These are phyloP conservation scores for Serendipita vermifera DNA, from an alignment of 768 basidiomycete species.

Conservation along the genomic window DNA sequence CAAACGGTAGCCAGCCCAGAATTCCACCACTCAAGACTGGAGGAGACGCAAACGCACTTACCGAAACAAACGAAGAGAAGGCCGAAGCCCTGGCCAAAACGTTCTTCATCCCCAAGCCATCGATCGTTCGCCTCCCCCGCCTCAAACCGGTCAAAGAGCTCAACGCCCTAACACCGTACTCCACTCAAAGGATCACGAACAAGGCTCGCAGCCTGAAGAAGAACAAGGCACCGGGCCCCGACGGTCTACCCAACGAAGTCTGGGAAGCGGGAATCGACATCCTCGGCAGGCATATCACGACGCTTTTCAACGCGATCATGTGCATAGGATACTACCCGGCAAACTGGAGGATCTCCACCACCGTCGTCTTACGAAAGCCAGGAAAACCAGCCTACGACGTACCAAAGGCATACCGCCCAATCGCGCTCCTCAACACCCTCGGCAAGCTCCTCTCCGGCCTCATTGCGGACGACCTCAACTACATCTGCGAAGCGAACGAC, in stretches of 20 bases:
- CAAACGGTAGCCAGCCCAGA: background rate
- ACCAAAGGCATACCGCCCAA: slow-evolving; percentile 27
- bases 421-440: slow-evolving; percentile 25
- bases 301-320: slow-evolving; percentile 23
- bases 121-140: no score
- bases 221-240: slow-evolving; percentile 18
- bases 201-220: slow-evolving; percentile 14
- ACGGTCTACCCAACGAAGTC: slow-evolving; percentile 8
- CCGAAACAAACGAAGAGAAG: slow-evolving; percentile 18
- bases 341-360: slow-evolving; percentile 21
- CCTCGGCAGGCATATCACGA: background rate
- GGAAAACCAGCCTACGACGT: slow-evolving; percentile 24
- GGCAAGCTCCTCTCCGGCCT: slow-evolving; percentile 22
- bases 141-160: no score
- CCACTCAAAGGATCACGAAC: background rate
- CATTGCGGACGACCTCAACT: slow-evolving; percentile 19
- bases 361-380: slow-evolving; percentile 26
- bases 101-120: slow-evolving; percentile 20
- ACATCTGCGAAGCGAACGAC: slow-evolving; percentile 21
- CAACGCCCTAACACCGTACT: slow-evolving; percentile 12
- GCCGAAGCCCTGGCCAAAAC: slow-evolving; percentile 13
- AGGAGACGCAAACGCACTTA: background rate
- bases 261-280: background rate
- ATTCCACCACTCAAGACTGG: background rate
- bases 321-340: slow-evolving; percentile 21